Conservation (phyloP, 1,284 basidiomycete species). For the Ustilago crameri region DNA sequence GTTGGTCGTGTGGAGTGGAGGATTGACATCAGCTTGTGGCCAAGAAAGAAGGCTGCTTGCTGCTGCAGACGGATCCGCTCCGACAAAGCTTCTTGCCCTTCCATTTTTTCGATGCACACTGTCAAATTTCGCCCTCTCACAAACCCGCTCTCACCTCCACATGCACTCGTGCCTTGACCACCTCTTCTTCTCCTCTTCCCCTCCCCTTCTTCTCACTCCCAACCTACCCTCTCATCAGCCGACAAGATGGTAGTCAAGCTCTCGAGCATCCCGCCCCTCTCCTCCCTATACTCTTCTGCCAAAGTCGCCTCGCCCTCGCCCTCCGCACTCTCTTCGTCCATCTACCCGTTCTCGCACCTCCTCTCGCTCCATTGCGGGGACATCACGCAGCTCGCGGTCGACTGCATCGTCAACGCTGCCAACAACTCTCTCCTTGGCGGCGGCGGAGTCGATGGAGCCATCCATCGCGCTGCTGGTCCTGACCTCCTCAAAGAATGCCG, state of each 20-base stretch:
- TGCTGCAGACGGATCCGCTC: neutral
- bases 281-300: constrained; percentile 21
- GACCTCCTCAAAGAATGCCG: constrained; percentile 79
- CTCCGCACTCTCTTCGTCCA: constrained; percentile 8
- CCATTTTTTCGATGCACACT: neutral
- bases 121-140: neutral
- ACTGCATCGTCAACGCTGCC: constrained; percentile 65
- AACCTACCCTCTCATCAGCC: neutral
- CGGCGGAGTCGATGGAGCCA: constrained; percentile 79
- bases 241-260: constrained; percentile 21
- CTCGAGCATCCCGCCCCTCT: constrained; percentile 22
- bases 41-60: no score
- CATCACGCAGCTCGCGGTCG: constrained; percentile 45
- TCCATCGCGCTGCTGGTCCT: constrained; percentile 84
- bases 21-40: neutral
- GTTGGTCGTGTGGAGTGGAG: constrained; percentile 3
- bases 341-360: constrained; percentile 31
- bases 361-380: constrained; percentile 24
- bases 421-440: constrained; percentile 61
- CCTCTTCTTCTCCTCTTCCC: neutral
- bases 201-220: neutral
- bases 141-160: neutral
- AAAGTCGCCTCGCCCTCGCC: constrained; percentile 9
- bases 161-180: constrained; percentile 2
- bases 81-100: neutral